Conservation (phyloP, 805 yeast species). For the Metschnikowia bowlesiae region DNA sequence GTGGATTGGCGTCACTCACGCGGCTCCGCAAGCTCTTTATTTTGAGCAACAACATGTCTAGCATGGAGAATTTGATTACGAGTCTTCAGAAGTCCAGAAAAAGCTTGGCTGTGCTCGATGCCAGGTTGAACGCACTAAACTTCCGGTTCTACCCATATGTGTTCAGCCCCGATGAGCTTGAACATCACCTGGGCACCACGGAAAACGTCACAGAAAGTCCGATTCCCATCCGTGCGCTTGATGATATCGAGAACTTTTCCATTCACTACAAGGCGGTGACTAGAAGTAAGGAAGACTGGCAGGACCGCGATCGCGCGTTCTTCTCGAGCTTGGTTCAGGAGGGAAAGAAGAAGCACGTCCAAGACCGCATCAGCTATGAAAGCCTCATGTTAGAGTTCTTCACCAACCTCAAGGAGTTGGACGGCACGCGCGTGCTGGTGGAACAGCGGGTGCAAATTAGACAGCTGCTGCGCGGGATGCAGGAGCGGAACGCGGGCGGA, state of each 20-base stretch:
- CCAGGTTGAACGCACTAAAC: slow-evolving; percentile 48
- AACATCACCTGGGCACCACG: slow-evolving; percentile 14
- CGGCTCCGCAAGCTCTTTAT: slow-evolving; percentile 38
- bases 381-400: slow-evolving; percentile 33
- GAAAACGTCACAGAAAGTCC: slow-evolving; percentile 19
- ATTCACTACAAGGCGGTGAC: slow-evolving; percentile 42
- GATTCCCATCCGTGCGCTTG: slow-evolving; percentile 42
- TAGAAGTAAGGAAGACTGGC: slow-evolving; percentile 36
- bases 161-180: slow-evolving; percentile 43
- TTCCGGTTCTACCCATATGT: slow-evolving; percentile 49
- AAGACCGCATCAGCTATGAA: slow-evolving; percentile 30
- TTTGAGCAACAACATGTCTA: slow-evolving; percentile 43
- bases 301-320: slow-evolving; percentile 31
- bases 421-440: slow-evolving; percentile 26
- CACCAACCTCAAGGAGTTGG: slow-evolving; percentile 29
- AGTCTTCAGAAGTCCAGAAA: slow-evolving; percentile 28
- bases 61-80: slow-evolving; percentile 29
- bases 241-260: slow-evolving; percentile 50
- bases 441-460: slow-evolving; percentile 2
- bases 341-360: slow-evolving; percentile 16
- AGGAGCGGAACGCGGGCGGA: slow-evolving; percentile 1
- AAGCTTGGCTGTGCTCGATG: slow-evolving; percentile 38
- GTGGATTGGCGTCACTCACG: slow-evolving; percentile 27
- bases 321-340: slow-evolving; percentile 20
- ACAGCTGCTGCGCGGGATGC: not conserved